Evolutionary conservation across 2,329 filamentous ascomycete genomes (phyloP).

Genomic region (Fusarium algeriense): DNA sequence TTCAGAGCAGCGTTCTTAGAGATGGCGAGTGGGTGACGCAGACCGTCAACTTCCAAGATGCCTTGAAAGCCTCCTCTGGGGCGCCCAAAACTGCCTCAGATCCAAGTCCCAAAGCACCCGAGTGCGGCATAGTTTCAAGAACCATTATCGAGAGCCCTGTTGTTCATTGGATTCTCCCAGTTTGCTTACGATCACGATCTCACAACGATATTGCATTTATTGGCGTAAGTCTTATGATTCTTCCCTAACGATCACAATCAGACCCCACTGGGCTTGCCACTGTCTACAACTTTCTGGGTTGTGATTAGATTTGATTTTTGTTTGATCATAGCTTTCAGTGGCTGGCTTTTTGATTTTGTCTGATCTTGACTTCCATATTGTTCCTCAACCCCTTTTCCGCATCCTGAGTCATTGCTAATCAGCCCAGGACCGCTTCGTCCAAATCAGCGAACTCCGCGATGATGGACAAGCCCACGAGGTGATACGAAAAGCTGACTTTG

Average conservation of each 20-base stretch:
- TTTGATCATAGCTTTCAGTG: not conserved
- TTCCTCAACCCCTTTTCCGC: not conserved
- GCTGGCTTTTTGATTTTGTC: not conserved
- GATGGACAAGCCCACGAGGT: conserved; percentile 80
- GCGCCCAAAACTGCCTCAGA: conserved; percentile 49
- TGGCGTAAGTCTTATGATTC: conserved; percentile 68
- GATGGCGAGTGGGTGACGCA: conserved; percentile 70
- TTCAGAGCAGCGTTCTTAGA: conserved; percentile 67
- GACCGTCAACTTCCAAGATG: conserved; percentile 59
- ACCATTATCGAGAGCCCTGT: conserved; percentile 83
- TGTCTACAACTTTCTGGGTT: not conserved
- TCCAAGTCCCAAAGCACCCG: conserved; percentile 58
- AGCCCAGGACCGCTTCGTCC: conserved; percentile 78
- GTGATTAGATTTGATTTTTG: not conserved
- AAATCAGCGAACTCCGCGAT: conserved; percentile 79
- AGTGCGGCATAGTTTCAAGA: conserved; percentile 79
- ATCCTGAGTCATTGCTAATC: conserved; percentile 22
- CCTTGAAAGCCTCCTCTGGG: conserved; percentile 55
- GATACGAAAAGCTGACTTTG: conserved; percentile 83
- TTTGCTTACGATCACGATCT: conserved; percentile 75
- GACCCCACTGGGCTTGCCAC: not conserved
- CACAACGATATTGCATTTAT: conserved; percentile 89
- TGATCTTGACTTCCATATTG: conserved; percentile 13
- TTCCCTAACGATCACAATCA: not conserved
- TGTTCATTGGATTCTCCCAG: conserved; percentile 81